Conservation (phyloP, 257 asterid genomes). For the Penstemon barbatus region DNA sequence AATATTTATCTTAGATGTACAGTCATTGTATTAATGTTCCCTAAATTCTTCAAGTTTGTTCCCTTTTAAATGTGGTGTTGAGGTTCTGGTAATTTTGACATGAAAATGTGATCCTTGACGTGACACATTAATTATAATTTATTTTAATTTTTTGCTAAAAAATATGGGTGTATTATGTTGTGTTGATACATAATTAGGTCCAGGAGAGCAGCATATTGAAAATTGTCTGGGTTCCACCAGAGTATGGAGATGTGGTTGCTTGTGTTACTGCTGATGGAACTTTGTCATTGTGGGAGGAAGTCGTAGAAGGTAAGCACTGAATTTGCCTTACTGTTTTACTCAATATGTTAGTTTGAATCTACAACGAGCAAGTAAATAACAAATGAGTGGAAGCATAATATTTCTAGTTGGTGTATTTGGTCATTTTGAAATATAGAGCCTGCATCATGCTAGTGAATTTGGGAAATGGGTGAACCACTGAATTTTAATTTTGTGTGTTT, state of each 20-base stretch:
- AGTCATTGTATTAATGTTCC: too few species aligned
- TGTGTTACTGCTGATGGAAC: conserved; percentile 68
- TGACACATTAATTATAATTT: background rate
- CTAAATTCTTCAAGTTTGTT: too few species aligned
- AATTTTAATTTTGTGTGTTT: background rate
- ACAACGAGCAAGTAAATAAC: background rate
- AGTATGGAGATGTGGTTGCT: conserved; percentile 82
- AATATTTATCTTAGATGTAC: too few species aligned
- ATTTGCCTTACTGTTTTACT: conserved; percentile 12
- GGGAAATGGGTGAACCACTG: conserved; percentile 14
- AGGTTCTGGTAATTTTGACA: too few species aligned
- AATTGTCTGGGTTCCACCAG: conserved; percentile 85
- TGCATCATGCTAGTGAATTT: conserved; percentile 16
- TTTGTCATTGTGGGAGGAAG: conserved; percentile 85
- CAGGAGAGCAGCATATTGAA: conserved; percentile 55
- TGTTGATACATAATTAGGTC: conserved; percentile 44
- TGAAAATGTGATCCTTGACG: background rate
- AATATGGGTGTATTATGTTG: background rate
- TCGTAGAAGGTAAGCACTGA: conserved; percentile 49
- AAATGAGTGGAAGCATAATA: background rate
- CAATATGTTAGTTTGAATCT: background rate
- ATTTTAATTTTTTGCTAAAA: background rate
- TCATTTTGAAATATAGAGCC: conserved; percentile 15
- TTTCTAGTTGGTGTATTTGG: conserved; percentile 13
- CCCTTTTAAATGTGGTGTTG: too few species aligned